Base-by-base conservation (phyloP, 805 yeast genomes). In the Ascoidea tarda region DNA sequence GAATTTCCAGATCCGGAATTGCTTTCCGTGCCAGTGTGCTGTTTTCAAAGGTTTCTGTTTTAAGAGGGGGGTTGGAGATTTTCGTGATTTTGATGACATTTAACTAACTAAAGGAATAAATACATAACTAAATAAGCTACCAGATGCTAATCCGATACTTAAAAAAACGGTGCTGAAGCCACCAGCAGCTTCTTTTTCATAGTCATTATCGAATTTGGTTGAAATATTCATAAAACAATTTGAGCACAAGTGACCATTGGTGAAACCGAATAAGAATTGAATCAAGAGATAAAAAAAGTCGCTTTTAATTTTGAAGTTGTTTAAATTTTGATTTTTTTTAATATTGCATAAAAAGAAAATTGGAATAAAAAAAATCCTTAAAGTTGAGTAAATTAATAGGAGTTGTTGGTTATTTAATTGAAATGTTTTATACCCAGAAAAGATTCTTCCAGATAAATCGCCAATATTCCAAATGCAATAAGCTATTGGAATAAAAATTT, bases 391-490 rank as follows among this genome's bases (percentile, higher is more conserved):
- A 5, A 63, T 32, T 6, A 86, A 69, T 53, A 85, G 66, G 12
- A 63, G 66, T 5, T 58, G 54, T 16, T 80, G 79, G 38, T 66
- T 65, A 8, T 59, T 59, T 16, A 84, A 67, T 14, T 72, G 75
- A 55, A 75, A 66, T 10, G 56, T 42, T 1, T 69, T 66, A 51
- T 60, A 63, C 1, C 86, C 80, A 72, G 96, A 81, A 44, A 75
- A 55, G 5, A 87, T 63, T 49, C 99, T 72, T 1, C 97, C 97
- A 2, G 72, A 65, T 32, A 93, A 70, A 63, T 91, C 99, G 16
- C 98, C 98, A 12, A 79, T 53, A 65, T 91, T 91, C 99, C 99
- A 91, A 14, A 85, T 64, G 28, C 90, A 69, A 63, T 84, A 88
- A 2, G 87, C 81, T 51, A 88, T 65, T 2, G 98, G 97, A 16